Evolutionary conservation across 2,329 filamentous ascomycete species (phyloP).

Genomic region (Lojkania enalia): DNA sequence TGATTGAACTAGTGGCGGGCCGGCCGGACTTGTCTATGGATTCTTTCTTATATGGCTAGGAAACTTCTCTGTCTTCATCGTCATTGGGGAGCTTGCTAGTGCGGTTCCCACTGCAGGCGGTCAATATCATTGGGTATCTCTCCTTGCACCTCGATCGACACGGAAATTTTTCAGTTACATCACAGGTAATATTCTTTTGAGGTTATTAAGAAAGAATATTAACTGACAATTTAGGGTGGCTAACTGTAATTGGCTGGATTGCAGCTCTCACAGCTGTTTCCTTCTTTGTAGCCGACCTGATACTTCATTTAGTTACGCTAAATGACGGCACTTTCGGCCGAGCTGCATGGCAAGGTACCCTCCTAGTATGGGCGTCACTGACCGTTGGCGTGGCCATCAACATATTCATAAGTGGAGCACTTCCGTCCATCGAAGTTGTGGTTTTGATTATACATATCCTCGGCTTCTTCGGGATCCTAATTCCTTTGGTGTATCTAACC

Average conservation of each 20-base stretch:
- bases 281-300: slow-evolving; percentile 41
- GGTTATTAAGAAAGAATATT: too few species aligned
- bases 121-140: slow-evolving; percentile 48
- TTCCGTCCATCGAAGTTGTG: slow-evolving; percentile 55
- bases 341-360: slow-evolving; percentile 55
- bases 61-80: slow-evolving; percentile 42
- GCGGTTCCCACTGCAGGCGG: slow-evolving; percentile 45
- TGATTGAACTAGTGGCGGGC: slow-evolving; percentile 34
- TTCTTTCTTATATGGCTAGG: slow-evolving; percentile 44
- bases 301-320: slow-evolving; percentile 41
- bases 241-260: slow-evolving; percentile 51
- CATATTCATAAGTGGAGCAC: slow-evolving; percentile 49
- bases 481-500: slow-evolving; percentile 42
- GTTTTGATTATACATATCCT: slow-evolving; percentile 56
- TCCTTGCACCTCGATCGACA: slow-evolving; percentile 47
- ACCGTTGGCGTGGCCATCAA: slow-evolving; percentile 51
- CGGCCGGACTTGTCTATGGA: slow-evolving; percentile 43
- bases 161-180: slow-evolving; percentile 52
- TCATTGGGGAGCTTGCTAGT: slow-evolving; percentile 44
- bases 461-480: slow-evolving; percentile 57
- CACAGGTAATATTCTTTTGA: slow-evolving; percentile 33
- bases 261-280: slow-evolving; percentile 42
- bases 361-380: slow-evolving; percentile 53
- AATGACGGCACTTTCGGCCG: slow-evolving; percentile 43
- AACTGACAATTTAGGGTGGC: slow-evolving; percentile 45